Conservation (phyloP, 768 basidiomycete genomes). For the Epithele typhae region DNA sequence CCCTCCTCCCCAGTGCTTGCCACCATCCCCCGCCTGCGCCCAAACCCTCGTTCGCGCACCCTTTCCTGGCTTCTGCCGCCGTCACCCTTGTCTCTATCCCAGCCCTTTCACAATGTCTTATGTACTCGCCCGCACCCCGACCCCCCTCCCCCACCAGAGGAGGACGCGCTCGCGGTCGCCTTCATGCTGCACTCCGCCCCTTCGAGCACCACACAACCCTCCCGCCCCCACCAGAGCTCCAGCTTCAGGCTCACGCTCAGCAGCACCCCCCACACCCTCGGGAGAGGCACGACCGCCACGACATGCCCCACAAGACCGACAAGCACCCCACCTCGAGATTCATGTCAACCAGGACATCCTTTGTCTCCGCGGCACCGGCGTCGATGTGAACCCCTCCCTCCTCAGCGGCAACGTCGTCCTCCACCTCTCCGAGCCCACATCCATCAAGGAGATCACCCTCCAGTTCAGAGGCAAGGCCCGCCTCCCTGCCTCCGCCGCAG, state of each 20-base stretch:
- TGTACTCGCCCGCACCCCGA: slow-evolving; percentile 30
- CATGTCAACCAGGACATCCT: slow-evolving; percentile 66
- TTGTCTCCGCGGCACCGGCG: slow-evolving; percentile 72
- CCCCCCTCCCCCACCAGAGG: slow-evolving; percentile 27
- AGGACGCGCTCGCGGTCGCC: slow-evolving; percentile 32
- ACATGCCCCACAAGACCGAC: slow-evolving; percentile 39
- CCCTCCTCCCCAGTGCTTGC: too few species aligned
- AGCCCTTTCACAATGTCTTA: slow-evolving; percentile 28
- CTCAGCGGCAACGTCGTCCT: slow-evolving; percentile 82
- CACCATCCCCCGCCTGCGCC: too few species aligned
- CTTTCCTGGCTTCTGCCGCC: slow-evolving; percentile 1
- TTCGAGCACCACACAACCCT: slow-evolving; percentile 15
- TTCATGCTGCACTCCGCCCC: slow-evolving; percentile 35
- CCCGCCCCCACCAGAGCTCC: slow-evolving; percentile 15
- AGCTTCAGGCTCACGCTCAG: slow-evolving; percentile 2
- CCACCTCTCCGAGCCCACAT: slow-evolving; percentile 74
- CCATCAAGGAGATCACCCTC: slow-evolving; percentile 80
- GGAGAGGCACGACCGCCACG: slow-evolving; percentile 27
- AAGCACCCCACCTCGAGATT: slow-evolving; percentile 63
- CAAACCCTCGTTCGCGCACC: not conserved
- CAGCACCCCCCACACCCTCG: slow-evolving; percentile 9
- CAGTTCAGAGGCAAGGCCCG: slow-evolving; percentile 81
- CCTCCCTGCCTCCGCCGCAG: slow-evolving; percentile 52
- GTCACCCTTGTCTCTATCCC: not conserved
- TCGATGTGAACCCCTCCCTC: slow-evolving; percentile 76